Base-by-base conservation (phyloP, 164 flowering plant genomes). In the Vitis amurensis region DNA sequence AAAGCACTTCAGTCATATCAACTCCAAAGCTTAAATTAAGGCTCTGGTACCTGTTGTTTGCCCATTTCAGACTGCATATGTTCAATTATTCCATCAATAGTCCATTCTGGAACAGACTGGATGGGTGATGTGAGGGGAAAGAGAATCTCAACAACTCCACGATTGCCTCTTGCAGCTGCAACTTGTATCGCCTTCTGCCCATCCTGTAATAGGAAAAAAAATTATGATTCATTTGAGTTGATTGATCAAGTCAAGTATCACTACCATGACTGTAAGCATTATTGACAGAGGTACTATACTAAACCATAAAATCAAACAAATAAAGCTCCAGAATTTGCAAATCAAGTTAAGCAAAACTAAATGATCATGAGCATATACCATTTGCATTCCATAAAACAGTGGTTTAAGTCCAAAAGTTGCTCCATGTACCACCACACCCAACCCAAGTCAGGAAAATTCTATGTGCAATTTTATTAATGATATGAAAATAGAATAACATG, bases 111-210 rank as follows among this genome's bases (percentile, higher is more conserved):
- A 74, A 87, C 61, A 55, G 71, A 59, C 15, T 85, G 63, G 59
- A 81, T 57, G 63, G 78, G 79, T 60, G 88, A 79, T 37, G 99
- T 90, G 75, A 85, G 74, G 9, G 97, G 89, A 23, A 92, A 81
- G 49, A 96, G 91, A 71, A 86, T 73, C 80, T 92, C 92, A 76
- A 96, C 95, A 71, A 80, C 93, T 50, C 44, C 76, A 51, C 81
- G 85, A 75, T 86, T 86, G 60, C 89, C 88, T 76, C 98, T 82
- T 51, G 78, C 83, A 55, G 95, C 98, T 55, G 97, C 98, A 70
- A 91, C 91, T 64, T 89, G 94, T 66, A 96, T 79, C 44, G 99
- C 94, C 84, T 86, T 92, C 64, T 75, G 68, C 15, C 92, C 98
- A 79, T 93, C 97, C 99, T 96, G 86, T 58, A 55, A 76, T 59